phyloP scores from a whole-genome alignment of 139 green algal species.

The Zygnema cylindricum region DNA sequence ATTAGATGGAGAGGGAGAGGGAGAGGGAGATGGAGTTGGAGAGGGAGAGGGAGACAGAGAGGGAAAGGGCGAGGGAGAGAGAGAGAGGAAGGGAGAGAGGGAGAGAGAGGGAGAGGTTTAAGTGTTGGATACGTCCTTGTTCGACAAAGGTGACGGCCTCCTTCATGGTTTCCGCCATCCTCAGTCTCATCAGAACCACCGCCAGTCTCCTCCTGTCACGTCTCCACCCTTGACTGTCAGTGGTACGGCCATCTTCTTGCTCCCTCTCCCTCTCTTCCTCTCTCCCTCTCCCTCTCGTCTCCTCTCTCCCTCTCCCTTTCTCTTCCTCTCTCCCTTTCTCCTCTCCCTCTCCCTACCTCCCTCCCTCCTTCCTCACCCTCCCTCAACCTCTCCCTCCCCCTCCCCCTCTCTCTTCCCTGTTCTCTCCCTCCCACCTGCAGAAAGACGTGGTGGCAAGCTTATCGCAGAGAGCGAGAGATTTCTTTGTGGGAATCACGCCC shows the following conservation, averaged over 20 bases:
- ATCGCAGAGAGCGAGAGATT: constrained; percentile 91
- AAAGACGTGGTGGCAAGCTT: constrained; percentile 90
- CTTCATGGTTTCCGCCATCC: constrained; percentile 90
- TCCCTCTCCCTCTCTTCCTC: background rate
- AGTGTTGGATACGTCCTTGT: constrained; percentile 68
- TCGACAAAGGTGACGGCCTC: constrained; percentile 96
- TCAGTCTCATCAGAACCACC: constrained; percentile 91
- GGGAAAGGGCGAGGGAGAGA: too few species aligned
- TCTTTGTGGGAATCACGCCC: constrained; percentile 90
- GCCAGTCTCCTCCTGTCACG: constrained; percentile 79
- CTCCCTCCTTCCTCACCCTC: too few species aligned
- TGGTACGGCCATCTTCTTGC: background rate
- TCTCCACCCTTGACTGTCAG: too few species aligned
- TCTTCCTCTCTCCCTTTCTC: background rate
- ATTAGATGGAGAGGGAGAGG: too few species aligned
- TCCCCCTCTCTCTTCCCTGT: too few species aligned
- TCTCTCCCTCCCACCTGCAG: too few species aligned
- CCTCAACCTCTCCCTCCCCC: too few species aligned
- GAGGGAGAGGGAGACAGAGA: too few species aligned
- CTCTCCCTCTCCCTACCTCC: too few species aligned
- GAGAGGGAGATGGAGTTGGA: too few species aligned
- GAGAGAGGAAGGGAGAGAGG: too few species aligned
- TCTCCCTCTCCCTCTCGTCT: constrained; percentile 7
- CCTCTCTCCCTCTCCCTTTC: constrained; percentile 23
- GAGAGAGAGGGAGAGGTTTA: too few species aligned